phyloP scores from a whole-genome alignment of 176 grass and related monocot species.

The Zizania latifolia region DNA sequence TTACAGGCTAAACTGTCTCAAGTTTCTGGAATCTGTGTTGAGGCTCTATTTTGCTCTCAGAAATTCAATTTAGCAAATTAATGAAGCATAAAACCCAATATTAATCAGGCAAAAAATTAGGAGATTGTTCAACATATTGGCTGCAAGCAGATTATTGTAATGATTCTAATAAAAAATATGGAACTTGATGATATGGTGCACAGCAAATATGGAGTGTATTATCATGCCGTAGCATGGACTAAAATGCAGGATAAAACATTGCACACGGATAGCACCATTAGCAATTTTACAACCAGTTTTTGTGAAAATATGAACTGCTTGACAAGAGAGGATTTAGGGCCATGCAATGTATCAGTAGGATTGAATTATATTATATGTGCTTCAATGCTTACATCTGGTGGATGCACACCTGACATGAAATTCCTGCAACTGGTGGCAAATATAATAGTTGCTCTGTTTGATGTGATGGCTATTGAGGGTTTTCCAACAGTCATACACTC shows the following conservation, averaged over 20 bases:
- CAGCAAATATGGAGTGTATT: not conserved
- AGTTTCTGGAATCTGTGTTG: not conserved
- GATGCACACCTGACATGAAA: not conserved
- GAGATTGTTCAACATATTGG: not conserved
- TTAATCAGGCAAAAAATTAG: not conserved
- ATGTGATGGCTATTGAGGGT: not conserved
- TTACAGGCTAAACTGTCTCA: not conserved
- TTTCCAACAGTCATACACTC: no score
- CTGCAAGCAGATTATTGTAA: not conserved
- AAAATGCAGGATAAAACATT: constrained; percentile 4
- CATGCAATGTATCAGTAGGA: constrained; percentile 17
- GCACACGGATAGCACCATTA: not conserved
- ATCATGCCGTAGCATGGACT: not conserved
- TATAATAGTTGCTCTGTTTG: not conserved
- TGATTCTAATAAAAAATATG: not conserved
- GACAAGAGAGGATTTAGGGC: not conserved
- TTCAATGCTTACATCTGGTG: constrained; percentile 8
- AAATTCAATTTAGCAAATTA: not conserved
- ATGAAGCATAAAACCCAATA: not conserved
- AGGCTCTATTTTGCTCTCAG: not conserved
- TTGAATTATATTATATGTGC: not conserved
- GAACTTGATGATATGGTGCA: not conserved
- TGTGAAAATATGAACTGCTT: not conserved
- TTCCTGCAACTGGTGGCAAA: not conserved
- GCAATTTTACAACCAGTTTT: not conserved